These are phyloP conservation scores for Trapa incisa DNA, from an alignment of 345 rosid species.

Conservation along the genomic window DNA sequence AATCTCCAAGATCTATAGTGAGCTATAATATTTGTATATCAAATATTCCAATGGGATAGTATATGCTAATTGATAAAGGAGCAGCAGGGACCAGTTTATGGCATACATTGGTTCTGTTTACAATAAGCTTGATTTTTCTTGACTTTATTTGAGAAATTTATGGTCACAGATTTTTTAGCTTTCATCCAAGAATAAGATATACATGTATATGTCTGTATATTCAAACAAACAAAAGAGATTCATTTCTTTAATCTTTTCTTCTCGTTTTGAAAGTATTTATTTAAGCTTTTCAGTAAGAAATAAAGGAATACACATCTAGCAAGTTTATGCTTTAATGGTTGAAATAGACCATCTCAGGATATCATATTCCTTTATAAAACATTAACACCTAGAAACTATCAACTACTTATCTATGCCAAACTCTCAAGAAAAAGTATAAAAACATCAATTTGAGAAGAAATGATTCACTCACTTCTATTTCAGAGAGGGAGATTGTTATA, in stretches of 20 bases:
- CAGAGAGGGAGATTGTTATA: conserved; percentile 54
- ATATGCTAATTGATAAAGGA: neutral
- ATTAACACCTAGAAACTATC: neutral
- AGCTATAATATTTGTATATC: neutral
- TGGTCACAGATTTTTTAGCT: neutral
- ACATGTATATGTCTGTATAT: neutral
- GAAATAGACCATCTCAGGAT: neutral
- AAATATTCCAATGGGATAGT: neutral
- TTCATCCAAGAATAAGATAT: neutral
- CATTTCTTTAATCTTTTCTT: neutral
- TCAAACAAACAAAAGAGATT: neutral
- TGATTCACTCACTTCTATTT: conserved; percentile 44
- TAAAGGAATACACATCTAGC: neutral
- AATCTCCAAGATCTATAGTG: neutral
- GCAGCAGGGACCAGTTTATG: neutral
- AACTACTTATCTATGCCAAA: neutral
- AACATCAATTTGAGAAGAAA: conserved; percentile 9
- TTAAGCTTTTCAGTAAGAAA: too few species aligned
- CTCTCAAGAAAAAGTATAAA: neutral
- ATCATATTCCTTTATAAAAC: neutral
- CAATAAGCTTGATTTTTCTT: neutral
- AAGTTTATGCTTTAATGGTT: neutral
- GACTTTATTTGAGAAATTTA: neutral
- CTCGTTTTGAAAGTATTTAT: too few species aligned
- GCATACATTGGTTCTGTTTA: neutral